Percentiles rank a stretch among this genome's conserved stretches.
Evolutionary conservation across 805 yeast genomes (phyloP).

Genomic region (Myxozyma udenii): DNA sequence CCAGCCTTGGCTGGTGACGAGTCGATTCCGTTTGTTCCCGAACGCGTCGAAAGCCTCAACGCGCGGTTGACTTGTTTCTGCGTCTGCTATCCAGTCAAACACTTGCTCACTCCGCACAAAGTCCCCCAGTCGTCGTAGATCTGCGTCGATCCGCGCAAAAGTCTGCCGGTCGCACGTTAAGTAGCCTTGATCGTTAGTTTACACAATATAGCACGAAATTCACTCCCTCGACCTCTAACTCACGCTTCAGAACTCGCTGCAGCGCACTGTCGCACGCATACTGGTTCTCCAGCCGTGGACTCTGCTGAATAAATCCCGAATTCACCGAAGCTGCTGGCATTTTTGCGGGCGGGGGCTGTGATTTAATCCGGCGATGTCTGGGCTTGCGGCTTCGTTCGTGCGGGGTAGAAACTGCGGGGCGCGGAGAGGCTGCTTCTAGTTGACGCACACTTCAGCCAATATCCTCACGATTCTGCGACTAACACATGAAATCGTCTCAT

Average conservation of each 20-base stretch:
- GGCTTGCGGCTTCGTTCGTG: too few relatives aligned
- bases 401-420: too few relatives aligned
- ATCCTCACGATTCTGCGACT: too few relatives aligned
- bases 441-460: too few relatives aligned
- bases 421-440: too few relatives aligned
- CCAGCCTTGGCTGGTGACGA: slow-evolving; percentile 38
- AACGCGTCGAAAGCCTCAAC: slow-evolving; percentile 36
- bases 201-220: too few relatives aligned
- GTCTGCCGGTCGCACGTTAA: too few relatives aligned
- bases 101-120: slow-evolving; percentile 30
- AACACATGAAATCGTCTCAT: too few relatives aligned
- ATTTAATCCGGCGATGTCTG: too few relatives aligned
- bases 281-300: slow-evolving; percentile 34
- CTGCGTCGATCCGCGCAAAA: too few relatives aligned
- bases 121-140: slow-evolving; percentile 31
- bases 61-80: slow-evolving; percentile 35
- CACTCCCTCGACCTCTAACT: too few relatives aligned
- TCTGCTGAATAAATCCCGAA: slow-evolving; percentile 34
- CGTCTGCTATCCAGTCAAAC: slow-evolving; percentile 35
- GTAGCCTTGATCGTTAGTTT: too few relatives aligned
- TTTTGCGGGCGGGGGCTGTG: neutral
- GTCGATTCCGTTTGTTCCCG: slow-evolving; percentile 32
- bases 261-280: slow-evolving; percentile 30
- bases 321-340: slow-evolving; percentile 32
- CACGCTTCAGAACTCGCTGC: slow-evolving; percentile 26